phyloP scores from a whole-genome alignment of 225 moss, liverwort and hornwort genomes.

The Lunularia cruciata region DNA sequence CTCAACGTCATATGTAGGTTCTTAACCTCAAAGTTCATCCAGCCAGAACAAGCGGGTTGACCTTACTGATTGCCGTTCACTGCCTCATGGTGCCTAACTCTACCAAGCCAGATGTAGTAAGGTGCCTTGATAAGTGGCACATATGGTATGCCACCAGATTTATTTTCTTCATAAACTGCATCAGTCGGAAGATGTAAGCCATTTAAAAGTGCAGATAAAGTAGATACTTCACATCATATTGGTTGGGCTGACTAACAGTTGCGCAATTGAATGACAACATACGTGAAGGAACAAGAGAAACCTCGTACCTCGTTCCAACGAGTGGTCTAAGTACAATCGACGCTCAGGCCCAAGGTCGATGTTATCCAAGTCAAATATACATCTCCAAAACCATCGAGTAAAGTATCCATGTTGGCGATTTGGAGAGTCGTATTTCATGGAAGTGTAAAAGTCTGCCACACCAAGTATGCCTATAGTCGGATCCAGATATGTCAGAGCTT shows the following conservation, averaged over 20 bases:
- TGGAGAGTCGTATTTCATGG: constrained; percentile 64
- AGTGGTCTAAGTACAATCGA: constrained; percentile 73
- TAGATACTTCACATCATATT: no score
- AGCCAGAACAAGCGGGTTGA: neutral
- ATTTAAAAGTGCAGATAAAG: neutral
- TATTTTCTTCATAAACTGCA: constrained; percentile 87
- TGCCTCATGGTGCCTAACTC: constrained; percentile 14
- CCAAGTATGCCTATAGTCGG: constrained; percentile 69
- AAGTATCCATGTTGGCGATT: constrained; percentile 81
- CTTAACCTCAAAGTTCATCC: no score
- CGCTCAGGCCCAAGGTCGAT: constrained; percentile 82
- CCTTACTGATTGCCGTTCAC: constrained; percentile 28
- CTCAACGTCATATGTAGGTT: no score
- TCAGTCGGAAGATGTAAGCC: constrained; percentile 8
- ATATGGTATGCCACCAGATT: constrained; percentile 67
- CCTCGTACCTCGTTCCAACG: constrained; percentile 62
- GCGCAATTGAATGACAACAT: no score
- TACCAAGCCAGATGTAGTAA: constrained; percentile 84
- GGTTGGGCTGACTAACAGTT: no score
- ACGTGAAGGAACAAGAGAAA: neutral
- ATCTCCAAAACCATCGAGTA: constrained; percentile 96
- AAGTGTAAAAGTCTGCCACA: constrained; percentile 82
- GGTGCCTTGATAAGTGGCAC: constrained; percentile 76
- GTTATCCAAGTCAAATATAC: constrained; percentile 79
- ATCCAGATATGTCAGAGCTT: constrained; percentile 66